Conservation (phyloP, 768 basidiomycete species). For the Suillus variegatus region DNA sequence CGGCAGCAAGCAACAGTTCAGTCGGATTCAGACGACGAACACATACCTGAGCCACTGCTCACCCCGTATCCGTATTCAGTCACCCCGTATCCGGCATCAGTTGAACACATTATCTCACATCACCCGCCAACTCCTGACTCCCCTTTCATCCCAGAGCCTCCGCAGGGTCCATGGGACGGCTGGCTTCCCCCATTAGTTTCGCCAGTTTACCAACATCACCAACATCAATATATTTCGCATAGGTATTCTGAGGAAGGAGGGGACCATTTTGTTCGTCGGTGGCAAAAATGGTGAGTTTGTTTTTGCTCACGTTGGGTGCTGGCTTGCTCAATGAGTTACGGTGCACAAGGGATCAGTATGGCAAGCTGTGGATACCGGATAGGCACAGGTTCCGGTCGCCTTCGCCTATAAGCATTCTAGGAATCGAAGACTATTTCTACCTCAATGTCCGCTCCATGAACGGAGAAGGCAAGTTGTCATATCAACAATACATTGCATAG, state of each 20-base stretch:
- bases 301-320: background rate
- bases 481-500: background rate
- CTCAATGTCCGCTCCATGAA: slow-evolving; percentile 1
- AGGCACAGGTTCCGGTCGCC: no score
- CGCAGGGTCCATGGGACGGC: background rate
- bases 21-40: background rate
- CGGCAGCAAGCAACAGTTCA: background rate
- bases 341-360: background rate
- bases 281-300: slow-evolving; percentile 2
- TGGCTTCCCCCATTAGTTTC: background rate
- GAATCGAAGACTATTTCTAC: background rate
- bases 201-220: background rate
- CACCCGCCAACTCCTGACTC: background rate
- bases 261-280: slow-evolving; percentile 1
- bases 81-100: background rate
- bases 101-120: background rate
- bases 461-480: background rate
- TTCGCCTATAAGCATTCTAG: background rate
- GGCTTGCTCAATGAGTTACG: background rate
- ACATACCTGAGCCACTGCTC: background rate
- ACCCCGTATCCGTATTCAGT: background rate
- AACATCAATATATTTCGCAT: background rate
- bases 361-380: background rate
- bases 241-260: background rate
- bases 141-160: background rate